Conservation (phyloP, 345 rosid genomes). For the Pugionium dolabratum region DNA sequence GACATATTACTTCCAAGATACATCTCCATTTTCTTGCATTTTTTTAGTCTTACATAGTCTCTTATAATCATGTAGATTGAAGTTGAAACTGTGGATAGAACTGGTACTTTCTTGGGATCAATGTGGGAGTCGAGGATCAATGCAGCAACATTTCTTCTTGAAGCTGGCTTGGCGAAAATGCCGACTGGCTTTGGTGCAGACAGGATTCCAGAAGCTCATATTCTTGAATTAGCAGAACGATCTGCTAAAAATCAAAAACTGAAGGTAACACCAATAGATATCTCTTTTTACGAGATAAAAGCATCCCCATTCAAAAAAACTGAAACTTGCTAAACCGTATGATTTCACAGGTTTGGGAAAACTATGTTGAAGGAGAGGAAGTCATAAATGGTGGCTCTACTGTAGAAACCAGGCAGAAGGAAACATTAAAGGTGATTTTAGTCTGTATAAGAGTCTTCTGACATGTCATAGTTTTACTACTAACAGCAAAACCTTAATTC, state of each 20-base stretch:
- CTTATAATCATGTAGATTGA: constrained; percentile 56
- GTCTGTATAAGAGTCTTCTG: constrained; percentile 2
- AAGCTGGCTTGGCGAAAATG: constrained; percentile 91
- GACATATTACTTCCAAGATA: neutral
- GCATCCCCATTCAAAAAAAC: neutral
- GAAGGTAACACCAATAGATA: constrained; percentile 54
- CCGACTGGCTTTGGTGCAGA: constrained; percentile 86
- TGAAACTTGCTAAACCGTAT: neutral
- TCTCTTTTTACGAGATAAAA: constrained; percentile 8
- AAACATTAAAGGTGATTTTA: constrained; percentile 65
- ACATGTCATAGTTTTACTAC: constrained; percentile 1
- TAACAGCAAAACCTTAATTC: constrained; percentile 9
- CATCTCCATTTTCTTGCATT: neutral
- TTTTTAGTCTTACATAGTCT: constrained; percentile 21
- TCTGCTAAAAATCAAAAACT: constrained; percentile 85
- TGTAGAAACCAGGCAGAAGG: constrained; percentile 84
- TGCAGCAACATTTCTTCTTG: constrained; percentile 69
- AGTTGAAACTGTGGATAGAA: constrained; percentile 93
- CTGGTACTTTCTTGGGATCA: constrained; percentile 95
- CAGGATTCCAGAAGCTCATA: constrained; percentile 75
- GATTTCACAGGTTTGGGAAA: constrained; percentile 84
- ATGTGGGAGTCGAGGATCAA: constrained; percentile 89
- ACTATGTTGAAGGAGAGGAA: constrained; percentile 97
- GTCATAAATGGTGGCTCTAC: constrained; percentile 58
- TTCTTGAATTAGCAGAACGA: constrained; percentile 84